Conservation (phyloP, 768 basidiomycete species). For the Nidularia sp. region DNA sequence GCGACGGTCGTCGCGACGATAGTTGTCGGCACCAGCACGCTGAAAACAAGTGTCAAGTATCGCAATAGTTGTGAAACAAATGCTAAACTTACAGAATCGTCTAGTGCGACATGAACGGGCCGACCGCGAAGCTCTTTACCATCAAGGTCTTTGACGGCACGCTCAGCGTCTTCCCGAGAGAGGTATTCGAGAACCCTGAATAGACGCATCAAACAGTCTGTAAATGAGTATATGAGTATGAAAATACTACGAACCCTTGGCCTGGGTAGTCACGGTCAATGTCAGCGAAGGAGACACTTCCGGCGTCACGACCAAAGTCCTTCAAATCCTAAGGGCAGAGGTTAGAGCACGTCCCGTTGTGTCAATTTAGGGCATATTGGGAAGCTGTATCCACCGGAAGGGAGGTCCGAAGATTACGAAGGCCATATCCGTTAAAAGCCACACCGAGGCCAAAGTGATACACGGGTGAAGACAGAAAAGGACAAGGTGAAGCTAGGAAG, state of each 20-base stretch:
- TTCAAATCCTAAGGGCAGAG: slow-evolving; percentile 82
- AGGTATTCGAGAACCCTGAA: slow-evolving; percentile 86
- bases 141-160: slow-evolving; percentile 85
- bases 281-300: slow-evolving; percentile 91
- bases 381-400: background rate
- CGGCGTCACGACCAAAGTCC: slow-evolving; percentile 93
- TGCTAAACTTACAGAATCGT: slow-evolving; percentile 48
- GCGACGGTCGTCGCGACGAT: slow-evolving; percentile 71
- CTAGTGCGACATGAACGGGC: slow-evolving; percentile 66
- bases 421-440: no score
- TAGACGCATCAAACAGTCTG: slow-evolving; percentile 1
- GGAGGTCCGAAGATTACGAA: no score
- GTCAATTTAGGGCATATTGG: slow-evolving; percentile 18
- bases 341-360: slow-evolving; percentile 40
- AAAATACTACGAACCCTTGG: slow-evolving; percentile 64
- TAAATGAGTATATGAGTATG: background rate
- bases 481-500: slow-evolving; percentile 5
- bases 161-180: slow-evolving; percentile 85
- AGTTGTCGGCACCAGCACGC: slow-evolving; percentile 70
- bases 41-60: slow-evolving; percentile 18
- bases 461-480: background rate
- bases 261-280: slow-evolving; percentile 84
- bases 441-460: no score
- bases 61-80: background rate
- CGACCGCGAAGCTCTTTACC: slow-evolving; percentile 85